These are phyloP conservation scores for Aspergillus aculeatus DNA, from an alignment of 2,329 filamentous ascomycete species.

Conservation along the genomic window DNA sequence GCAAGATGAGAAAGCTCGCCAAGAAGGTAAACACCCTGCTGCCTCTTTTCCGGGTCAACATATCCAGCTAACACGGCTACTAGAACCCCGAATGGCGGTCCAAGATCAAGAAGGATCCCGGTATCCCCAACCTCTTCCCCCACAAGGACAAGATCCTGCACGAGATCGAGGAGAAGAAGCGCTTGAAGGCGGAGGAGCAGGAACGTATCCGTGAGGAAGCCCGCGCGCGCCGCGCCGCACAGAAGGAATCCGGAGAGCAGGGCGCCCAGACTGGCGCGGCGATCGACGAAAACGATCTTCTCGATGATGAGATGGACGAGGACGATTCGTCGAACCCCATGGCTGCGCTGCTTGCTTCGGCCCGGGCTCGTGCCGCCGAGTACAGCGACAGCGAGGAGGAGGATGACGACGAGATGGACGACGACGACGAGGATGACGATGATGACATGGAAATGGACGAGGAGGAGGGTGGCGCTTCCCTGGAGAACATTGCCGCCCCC, in stretches of 20 bases:
- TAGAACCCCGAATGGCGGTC: conserved; percentile 93
- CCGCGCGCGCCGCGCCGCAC: conserved; percentile 41
- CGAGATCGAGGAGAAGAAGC: conserved; percentile 87
- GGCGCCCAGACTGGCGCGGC: conserved; percentile 34
- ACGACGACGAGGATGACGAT: conserved; percentile 52
- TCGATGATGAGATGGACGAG: conserved; percentile 46
- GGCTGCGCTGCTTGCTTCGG: conserved; percentile 46
- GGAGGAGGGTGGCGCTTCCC: conserved; percentile 51
- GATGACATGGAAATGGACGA: conserved; percentile 53
- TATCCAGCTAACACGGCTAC: conserved; percentile 12
- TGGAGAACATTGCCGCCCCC: conserved; percentile 51
- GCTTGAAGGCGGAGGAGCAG: conserved; percentile 76
- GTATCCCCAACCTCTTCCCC: conserved; percentile 94
- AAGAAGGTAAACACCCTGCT: conserved; percentile 64
- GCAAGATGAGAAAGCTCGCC: conserved; percentile 80
- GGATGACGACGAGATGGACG: conserved; percentile 50
- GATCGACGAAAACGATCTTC: conserved; percentile 53
- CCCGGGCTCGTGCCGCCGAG: conserved; percentile 45
- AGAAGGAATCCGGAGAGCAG: conserved; percentile 33
- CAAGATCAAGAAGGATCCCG: conserved; percentile 94
- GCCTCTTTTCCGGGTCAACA: not conserved
- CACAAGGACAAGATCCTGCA: conserved; percentile 95
- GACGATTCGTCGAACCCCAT: conserved; percentile 51
- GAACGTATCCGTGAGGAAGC: conserved; percentile 69
- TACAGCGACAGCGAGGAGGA: conserved; percentile 51